phyloP scores from a whole-genome alignment of 164 flowering plant species.

The Magnolia changhungtana region DNA sequence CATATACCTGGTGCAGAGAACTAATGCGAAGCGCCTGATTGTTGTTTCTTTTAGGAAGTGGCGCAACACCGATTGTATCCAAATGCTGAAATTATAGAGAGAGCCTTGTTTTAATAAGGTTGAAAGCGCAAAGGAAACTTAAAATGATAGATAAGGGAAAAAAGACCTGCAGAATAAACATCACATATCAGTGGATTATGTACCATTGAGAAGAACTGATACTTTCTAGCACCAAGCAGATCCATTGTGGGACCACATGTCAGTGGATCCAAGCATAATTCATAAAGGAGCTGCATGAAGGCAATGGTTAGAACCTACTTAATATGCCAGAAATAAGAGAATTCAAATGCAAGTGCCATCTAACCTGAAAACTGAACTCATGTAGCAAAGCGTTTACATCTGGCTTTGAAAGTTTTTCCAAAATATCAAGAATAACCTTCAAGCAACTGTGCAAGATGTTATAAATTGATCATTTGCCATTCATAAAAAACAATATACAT shows the following conservation, averaged over 20 bases:
- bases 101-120: background rate
- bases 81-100: constrained; percentile 56
- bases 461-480: background rate
- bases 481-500: background rate
- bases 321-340: background rate
- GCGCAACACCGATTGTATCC: constrained; percentile 68
- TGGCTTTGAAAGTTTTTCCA: constrained; percentile 77
- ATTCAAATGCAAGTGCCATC: constrained; percentile 9
- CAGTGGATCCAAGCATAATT: constrained; percentile 83
- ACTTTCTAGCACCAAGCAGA: constrained; percentile 66
- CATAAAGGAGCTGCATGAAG: constrained; percentile 75
- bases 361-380: constrained; percentile 94
- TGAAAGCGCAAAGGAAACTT: background rate
- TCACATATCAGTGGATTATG: background rate
- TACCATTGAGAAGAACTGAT: constrained; percentile 89
- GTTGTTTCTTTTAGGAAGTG: constrained; percentile 83
- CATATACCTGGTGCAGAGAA: constrained; percentile 88
- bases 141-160: background rate
- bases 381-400: constrained; percentile 81
- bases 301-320: constrained; percentile 10
- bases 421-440: constrained; percentile 87
- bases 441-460: constrained; percentile 61
- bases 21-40: constrained; percentile 83
- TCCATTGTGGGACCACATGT: constrained; percentile 81
- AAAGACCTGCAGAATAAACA: constrained; percentile 2